Evolutionary conservation across 768 basidiomycete species (phyloP).

Genomic region (Mycena sanguinolenta): DNA sequence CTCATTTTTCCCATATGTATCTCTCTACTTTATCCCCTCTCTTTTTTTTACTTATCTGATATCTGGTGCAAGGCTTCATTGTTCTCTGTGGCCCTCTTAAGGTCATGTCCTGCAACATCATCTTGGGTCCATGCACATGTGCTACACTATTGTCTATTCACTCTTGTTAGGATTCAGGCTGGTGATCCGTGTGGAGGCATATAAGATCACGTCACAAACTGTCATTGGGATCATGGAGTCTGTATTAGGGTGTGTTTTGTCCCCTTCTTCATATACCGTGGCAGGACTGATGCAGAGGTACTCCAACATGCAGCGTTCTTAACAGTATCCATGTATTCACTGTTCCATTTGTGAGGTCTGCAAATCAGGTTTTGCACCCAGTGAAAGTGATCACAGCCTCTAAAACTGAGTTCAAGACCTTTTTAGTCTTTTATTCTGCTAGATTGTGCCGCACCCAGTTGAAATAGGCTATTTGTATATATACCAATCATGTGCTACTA

Average conservation of each 20-base stretch:
- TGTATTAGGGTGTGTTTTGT: slow-evolving; percentile 70
- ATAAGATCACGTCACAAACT: slow-evolving; percentile 63
- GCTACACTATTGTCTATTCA: slow-evolving; percentile 86
- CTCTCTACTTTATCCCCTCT: slow-evolving; percentile 5
- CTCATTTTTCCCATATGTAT: slow-evolving; percentile 79
- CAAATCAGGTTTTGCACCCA: no score
- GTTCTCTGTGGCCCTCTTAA: slow-evolving; percentile 83
- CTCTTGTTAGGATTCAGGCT: slow-evolving; percentile 85
- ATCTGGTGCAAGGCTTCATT: slow-evolving; percentile 64
- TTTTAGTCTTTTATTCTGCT: no score
- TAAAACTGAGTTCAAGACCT: no score
- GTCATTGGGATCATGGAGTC: slow-evolving; percentile 63
- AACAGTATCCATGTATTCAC: slow-evolving; percentile 77
- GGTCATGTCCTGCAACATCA: slow-evolving; percentile 83
- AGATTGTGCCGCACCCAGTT: no score
- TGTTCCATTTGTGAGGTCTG: no score
- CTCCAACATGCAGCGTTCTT: slow-evolving; percentile 81
- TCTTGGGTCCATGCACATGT: slow-evolving; percentile 87
- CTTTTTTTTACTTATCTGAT: slow-evolving; percentile 41
- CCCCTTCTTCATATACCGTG: not conserved
- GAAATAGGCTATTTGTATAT: no score
- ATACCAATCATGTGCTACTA: no score
- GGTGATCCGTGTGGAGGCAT: slow-evolving; percentile 82
- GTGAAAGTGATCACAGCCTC: no score
- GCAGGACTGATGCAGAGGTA: no score